Base-by-base conservation (phyloP, 176 grass and related monocot genomes). In the Oryza coarctata region DNA sequence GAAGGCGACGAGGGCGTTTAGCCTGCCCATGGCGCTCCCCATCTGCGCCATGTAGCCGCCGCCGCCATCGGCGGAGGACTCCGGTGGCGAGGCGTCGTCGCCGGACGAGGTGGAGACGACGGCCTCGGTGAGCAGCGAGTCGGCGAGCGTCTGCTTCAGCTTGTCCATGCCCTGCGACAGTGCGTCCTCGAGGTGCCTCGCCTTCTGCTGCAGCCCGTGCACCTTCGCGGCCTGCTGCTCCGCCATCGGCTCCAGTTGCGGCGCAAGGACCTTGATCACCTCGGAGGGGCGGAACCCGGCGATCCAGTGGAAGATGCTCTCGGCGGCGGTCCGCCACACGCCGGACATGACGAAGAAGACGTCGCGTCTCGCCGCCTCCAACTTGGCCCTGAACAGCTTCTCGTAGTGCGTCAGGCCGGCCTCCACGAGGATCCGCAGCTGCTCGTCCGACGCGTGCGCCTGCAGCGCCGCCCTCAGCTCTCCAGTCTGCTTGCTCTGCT, bases 281-380 rank as follows among this genome's bases (percentile, higher is more conserved):
- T 91, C 92, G 73, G 92, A 94, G 38, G 92, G 92, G 65, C 89
- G 86, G 80, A 94, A 94, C 9, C 89, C 89, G 10, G 86, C 81
- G 87, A 91, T 91, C 92, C 92, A 98, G 29, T 91, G 84, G 66
- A 98, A 98, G 76, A 94, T 85, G 0, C 92, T 84, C 83, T 94
- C 90, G 1, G 86, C 76, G 6, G 86, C 45, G 11, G 92, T 75
- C 7, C 86, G 70, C 92, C 95, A 94, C 88, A 74, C 83, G 39
- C 92, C 95, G 6, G 90, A 98, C 72, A 93, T 91, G 17, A 95
- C 69, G 64, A 86, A 84, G 86, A 98, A 94, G 7, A 92, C 88
- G 88, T 98, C 90, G 3, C 60, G 63, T 67, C 63, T 71, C 5
- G 92, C 90, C 15, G 84, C 95, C 3, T 60, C 47, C 1, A 82